Conservation (phyloP, 2,329 filamentous ascomycete species). For the Exophiala spinifera region DNA sequence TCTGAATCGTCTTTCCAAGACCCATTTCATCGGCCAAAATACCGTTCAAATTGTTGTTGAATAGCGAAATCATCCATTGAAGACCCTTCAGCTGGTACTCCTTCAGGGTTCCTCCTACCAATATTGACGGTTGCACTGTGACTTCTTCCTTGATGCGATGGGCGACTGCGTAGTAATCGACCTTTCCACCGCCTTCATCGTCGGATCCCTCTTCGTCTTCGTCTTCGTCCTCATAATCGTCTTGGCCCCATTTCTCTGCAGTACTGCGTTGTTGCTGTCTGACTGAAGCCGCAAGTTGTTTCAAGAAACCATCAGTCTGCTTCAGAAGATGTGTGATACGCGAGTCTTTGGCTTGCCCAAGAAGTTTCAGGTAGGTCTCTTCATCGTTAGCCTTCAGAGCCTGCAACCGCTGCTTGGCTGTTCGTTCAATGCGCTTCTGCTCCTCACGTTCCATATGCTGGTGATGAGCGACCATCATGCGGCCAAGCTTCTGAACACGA, state of each 20-base stretch:
- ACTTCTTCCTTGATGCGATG: constrained; percentile 95
- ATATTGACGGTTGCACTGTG: constrained; percentile 72
- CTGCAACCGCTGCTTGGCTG: constrained; percentile 98
- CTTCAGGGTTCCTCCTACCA: constrained; percentile 90
- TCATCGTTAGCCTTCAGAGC: constrained; percentile 98
- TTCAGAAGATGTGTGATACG: constrained; percentile 96
- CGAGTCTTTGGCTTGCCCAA: constrained; percentile 98
- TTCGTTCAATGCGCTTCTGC: constrained; percentile 95
- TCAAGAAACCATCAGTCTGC: constrained; percentile 96
- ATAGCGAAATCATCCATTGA: constrained; percentile 99
- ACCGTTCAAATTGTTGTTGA: constrained; percentile 99
- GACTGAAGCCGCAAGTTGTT: constrained; percentile 90
- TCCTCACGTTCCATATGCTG: constrained; percentile 98
- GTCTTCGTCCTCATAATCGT: constrained; percentile 51
- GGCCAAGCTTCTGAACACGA: constrained; percentile 81
- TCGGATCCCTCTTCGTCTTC: constrained; percentile 67
- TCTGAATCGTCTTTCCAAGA: constrained; percentile 99
- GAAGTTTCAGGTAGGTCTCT: constrained; percentile 94
- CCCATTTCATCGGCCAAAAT: constrained; percentile 99
- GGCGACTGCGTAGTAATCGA: constrained; percentile 98
- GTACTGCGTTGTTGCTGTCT: constrained; percentile 87
- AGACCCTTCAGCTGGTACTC: constrained; percentile 98
- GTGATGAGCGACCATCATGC: constrained; percentile 84
- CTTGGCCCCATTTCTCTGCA: constrained; percentile 72
- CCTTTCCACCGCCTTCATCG: constrained; percentile 71